A percentile compares a stretch with the other conserved stretches of the same genome.
phyloP scores from a whole-genome alignment of 108 stramenopile species.

The Nannochloropsis granulata region DNA sequence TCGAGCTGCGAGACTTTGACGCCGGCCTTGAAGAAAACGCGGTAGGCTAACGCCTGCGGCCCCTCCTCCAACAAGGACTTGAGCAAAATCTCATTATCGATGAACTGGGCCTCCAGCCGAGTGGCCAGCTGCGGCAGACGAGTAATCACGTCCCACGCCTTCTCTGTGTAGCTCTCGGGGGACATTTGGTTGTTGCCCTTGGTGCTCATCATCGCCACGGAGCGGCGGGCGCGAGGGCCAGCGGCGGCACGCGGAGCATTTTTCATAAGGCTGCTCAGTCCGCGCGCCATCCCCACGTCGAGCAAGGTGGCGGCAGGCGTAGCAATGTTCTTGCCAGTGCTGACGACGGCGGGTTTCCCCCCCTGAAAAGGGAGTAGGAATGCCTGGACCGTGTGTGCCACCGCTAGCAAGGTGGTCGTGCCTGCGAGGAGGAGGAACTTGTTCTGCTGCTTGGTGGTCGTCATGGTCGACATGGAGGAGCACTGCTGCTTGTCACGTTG shows the following conservation, averaged over 20 bases:
- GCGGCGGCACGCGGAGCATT: background rate
- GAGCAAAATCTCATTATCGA: conserved; percentile 36
- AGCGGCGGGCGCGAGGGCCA: background rate
- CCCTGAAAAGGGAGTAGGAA: background rate
- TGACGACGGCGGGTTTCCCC: background rate
- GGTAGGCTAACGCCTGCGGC: conserved; percentile 21
- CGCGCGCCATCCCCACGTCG: background rate
- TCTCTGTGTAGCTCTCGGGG: conserved; percentile 39
- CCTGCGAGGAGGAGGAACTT: background rate
- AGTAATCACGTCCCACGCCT: conserved; percentile 36
- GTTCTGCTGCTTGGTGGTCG: background rate
- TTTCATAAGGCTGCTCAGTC: background rate
- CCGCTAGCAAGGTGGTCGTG: background rate
- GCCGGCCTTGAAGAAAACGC: conserved; percentile 37
- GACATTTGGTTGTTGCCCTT: background rate
- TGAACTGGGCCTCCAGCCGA: background rate
- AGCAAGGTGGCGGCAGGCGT: background rate
- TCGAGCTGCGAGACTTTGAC: conserved; percentile 13
- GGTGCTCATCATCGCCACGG: background rate
- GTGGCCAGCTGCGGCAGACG: conserved; percentile 32
- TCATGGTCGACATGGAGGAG: background rate
- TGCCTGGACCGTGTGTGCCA: background rate
- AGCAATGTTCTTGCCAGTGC: too few relatives aligned
- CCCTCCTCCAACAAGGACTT: conserved; percentile 34
- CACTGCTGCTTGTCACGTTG: background rate